Base-by-base conservation (phyloP, 352 stramenopile genomes). In the Poterioochromonas sp. region DNA sequence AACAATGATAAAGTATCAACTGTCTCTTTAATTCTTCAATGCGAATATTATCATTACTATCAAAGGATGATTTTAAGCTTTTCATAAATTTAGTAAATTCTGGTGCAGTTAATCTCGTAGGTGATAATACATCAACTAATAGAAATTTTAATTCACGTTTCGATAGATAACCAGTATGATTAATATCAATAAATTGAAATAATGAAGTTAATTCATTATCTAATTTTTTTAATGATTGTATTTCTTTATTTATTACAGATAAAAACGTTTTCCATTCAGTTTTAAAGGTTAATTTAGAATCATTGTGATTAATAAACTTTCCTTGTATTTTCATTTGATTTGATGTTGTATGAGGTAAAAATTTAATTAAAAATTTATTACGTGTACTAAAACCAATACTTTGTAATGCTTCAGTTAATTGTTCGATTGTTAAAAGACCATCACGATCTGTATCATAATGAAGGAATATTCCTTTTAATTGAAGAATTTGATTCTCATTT, bases 401-500 rank as follows among this genome's bases (percentile, higher is more conserved):
- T 73, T 40, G 22, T 12, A 73, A 29, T 26, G 29, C 29, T 44
- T 73, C 37, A 49, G 32, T 51, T 20, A 73, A 44, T 29, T 73
- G 63, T 20, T 8, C 8, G 5, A 20, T 15, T 29, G 63, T 51
- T 32, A 73, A 12, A 43, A 35, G 32, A 26, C 63, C 63, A 73
- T 73, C 63, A 12, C 37, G 8, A 49, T 73, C 63, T 20, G 47
- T 29, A 32, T 73, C 63, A 49, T 73, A 73, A 73, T 47, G 63
- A 20, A 32, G 8, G 32, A 73, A 73, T 40, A 73, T 73, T 20
- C 63, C 63, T 47, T 73, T 73, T 3, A 73, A 29, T 29, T 73
- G 63, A 73, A 68, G 26, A 40, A 68, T 8, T 12, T 68, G 26
- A 18, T 39, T 68, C 8, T 68, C 58, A 39, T 39, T 35, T 26